Evolutionary conservation across 441 rosid species (phyloP).

Genomic region (Gossypium davidsonii): DNA sequence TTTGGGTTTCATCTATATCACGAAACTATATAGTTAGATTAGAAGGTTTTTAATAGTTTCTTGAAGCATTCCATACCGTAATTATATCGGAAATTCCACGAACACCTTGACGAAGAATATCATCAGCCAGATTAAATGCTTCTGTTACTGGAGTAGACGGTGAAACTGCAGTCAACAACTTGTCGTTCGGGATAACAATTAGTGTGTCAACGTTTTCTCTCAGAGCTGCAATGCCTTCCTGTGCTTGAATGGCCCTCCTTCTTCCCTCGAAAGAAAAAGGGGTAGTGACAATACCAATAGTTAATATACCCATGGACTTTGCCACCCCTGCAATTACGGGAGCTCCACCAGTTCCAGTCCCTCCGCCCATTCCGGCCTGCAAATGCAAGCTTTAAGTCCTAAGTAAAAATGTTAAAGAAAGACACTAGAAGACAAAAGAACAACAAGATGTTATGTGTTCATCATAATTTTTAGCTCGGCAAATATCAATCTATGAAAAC

Average conservation of each 20-base stretch:
- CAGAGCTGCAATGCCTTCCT: conserved; percentile 84
- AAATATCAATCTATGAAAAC: not conserved
- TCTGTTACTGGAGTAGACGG: conserved; percentile 87
- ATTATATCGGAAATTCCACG: conserved; percentile 95
- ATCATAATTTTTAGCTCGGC: not conserved
- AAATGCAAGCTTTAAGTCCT: conserved; percentile 18
- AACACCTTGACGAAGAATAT: conserved; percentile 90
- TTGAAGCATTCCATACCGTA: conserved; percentile 42
- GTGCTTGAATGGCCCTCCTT: conserved; percentile 84
- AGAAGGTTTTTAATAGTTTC: not conserved
- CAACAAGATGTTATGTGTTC: not conserved
- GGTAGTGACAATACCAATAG: conserved; percentile 91
- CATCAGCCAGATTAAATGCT: conserved; percentile 93
- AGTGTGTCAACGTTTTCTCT: conserved; percentile 93
- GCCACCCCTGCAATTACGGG: conserved; percentile 92
- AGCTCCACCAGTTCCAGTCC: conserved; percentile 96
- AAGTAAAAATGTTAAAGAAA: conserved; percentile 13
- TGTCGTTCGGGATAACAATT: conserved; percentile 90
- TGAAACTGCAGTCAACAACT: conserved; percentile 80
- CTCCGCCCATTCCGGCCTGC: conserved; percentile 99
- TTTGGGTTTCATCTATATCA: not conserved
- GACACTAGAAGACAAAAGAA: conserved; percentile 1
- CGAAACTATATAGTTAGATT: not conserved
- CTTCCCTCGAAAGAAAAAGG: conserved; percentile 96
- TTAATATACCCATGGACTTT: conserved; percentile 91